phyloP scores from a whole-genome alignment of 1,139 yeast species.

The Debaryomyces robertsiae region DNA sequence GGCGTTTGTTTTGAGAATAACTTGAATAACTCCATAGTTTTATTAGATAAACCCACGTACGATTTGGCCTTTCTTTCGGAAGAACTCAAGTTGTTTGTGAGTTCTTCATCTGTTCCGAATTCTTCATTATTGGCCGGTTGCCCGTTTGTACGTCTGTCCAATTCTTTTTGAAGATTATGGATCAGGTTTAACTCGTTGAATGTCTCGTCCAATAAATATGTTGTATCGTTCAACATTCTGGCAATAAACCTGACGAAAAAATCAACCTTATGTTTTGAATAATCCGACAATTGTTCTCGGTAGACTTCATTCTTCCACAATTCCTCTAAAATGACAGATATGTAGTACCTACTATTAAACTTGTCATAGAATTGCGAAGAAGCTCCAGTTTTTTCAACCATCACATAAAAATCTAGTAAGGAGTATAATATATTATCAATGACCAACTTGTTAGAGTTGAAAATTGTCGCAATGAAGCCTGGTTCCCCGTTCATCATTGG shows the following conservation, averaged over 20 bases:
- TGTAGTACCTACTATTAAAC: slow-evolving; percentile 86
- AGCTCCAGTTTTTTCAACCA: slow-evolving; percentile 95
- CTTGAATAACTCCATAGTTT: slow-evolving; percentile 77
- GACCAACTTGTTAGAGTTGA: slow-evolving; percentile 65
- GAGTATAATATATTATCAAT: slow-evolving; percentile 74
- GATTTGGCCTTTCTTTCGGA: slow-evolving; percentile 82
- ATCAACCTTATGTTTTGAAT: slow-evolving; percentile 67
- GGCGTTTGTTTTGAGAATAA: slow-evolving; percentile 88
- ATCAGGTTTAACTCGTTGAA: slow-evolving; percentile 76
- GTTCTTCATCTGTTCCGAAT: slow-evolving; percentile 63
- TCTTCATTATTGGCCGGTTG: slow-evolving; percentile 37
- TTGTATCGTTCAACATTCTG: slow-evolving; percentile 90
- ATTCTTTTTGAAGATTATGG: slow-evolving; percentile 70
- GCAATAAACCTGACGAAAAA: slow-evolving; percentile 93
- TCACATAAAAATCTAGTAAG: slow-evolving; percentile 84
- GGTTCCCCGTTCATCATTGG: slow-evolving; percentile 58
- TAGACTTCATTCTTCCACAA: slow-evolving; percentile 77
- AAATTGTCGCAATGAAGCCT: slow-evolving; percentile 72
- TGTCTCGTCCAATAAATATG: slow-evolving; percentile 89
- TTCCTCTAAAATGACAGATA: slow-evolving; percentile 78
- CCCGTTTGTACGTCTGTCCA: slow-evolving; percentile 43
- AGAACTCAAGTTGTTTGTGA: slow-evolving; percentile 53
- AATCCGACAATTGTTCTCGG: slow-evolving; percentile 65
- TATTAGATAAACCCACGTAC: slow-evolving; percentile 80
- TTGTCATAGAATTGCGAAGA: slow-evolving; percentile 95